Percentiles rank a stretch among this genome's conserved stretches.
phyloP scores from a whole-genome alignment of 306 rosid species.

The Cucurbita ficifolia region DNA sequence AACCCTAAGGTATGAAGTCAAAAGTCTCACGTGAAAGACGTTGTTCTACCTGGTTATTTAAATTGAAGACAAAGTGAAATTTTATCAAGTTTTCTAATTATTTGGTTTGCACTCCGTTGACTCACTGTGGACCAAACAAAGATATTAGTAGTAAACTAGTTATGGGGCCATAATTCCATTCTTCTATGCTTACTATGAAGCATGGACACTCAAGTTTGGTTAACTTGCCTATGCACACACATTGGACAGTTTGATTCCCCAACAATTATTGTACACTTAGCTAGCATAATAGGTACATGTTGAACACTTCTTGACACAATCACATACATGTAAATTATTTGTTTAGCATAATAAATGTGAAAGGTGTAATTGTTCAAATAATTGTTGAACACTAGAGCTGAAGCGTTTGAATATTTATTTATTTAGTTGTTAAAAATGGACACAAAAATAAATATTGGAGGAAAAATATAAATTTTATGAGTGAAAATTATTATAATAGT shows the following conservation, averaged over 20 bases:
- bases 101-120: not conserved
- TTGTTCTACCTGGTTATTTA: not conserved
- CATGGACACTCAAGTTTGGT: not conserved
- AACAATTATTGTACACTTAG: not conserved
- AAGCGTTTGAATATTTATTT: not conserved
- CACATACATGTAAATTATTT: not conserved
- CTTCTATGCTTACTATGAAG: not conserved
- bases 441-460: not conserved
- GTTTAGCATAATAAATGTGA: not conserved
- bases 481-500: not conserved
- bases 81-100: not conserved
- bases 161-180: not conserved
- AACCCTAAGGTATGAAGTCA: slow-evolving; percentile 74
- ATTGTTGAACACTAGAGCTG: not conserved
- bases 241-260: not conserved
- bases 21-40: not conserved
- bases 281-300: not conserved
- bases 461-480: not conserved
- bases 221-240: not conserved
- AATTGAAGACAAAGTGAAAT: not conserved
- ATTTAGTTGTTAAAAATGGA: not conserved
- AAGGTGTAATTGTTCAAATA: not conserved
- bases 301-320: not conserved
- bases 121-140: not conserved
- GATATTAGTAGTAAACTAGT: not conserved